Percentiles rank a stretch among this genome's conserved stretches.
These are phyloP conservation scores for Phytophthora cactorum DNA, from an alignment of 352 stramenopile genomes.

Conservation along the genomic window DNA sequence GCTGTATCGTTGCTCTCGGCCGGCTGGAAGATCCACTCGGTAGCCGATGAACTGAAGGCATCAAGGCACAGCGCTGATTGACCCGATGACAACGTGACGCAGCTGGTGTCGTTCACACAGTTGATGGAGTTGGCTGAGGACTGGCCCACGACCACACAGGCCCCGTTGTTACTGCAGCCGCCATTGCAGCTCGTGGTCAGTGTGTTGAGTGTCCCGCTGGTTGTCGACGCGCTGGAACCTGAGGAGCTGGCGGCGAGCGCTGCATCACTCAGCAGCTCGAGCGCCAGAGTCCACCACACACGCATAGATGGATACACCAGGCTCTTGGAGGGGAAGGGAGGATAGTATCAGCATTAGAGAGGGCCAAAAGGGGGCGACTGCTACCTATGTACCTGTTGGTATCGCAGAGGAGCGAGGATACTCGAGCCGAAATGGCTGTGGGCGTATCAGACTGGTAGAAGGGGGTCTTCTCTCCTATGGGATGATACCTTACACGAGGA, in stretches of 20 bases:
- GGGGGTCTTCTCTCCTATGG: background rate
- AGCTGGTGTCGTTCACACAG: conserved; percentile 78
- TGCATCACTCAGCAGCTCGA: conserved; percentile 16
- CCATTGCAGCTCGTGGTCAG: conserved; percentile 82
- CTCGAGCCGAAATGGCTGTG: background rate
- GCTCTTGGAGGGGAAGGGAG: background rate
- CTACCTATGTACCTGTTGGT: conserved; percentile 6
- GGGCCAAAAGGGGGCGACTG: background rate
- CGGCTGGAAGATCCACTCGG: conserved; percentile 62
- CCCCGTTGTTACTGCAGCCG: conserved; percentile 60
- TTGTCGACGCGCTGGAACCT: conserved; percentile 9
- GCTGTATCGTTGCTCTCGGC: conserved; percentile 53
- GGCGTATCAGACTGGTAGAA: conserved; percentile 10
- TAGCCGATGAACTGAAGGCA: conserved; percentile 46
- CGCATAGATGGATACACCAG: conserved; percentile 17
- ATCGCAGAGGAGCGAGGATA: conserved; percentile 10
- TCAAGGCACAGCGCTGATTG: conserved; percentile 72
- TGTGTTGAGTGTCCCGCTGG: conserved; percentile 59
- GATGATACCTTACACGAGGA: background rate
- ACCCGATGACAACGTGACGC: conserved; percentile 69
- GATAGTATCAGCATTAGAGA: background rate
- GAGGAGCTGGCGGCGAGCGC: conserved; percentile 12
- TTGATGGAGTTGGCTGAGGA: conserved; percentile 67
- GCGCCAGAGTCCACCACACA: conserved; percentile 20
- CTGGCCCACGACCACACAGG: conserved; percentile 71